Percentiles rank a stretch among this genome's conserved stretches.
These are phyloP conservation scores for Penicillium sp. DNA, from an alignment of 2,329 filamentous ascomycete genomes.

Conservation along the genomic window DNA sequence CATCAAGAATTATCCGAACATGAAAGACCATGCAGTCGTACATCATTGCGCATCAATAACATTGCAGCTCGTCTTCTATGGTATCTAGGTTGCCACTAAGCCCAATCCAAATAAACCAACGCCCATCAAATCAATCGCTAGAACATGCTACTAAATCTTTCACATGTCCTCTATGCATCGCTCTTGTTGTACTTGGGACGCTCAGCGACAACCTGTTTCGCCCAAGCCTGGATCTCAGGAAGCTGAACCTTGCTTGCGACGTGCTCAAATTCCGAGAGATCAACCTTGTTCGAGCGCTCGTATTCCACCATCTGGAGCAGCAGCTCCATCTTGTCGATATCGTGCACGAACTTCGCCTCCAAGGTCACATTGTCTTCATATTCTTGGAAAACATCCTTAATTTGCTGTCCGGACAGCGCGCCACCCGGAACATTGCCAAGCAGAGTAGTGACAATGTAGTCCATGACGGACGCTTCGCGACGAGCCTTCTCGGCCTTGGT, in stretches of 20 bases:
- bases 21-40: neutral
- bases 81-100: constrained; percentile 13
- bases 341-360: constrained; percentile 89
- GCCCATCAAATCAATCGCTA: constrained; percentile 4
- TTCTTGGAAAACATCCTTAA: constrained; percentile 85
- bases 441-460: constrained; percentile 74
- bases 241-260: constrained; percentile 73
- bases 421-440: constrained; percentile 76
- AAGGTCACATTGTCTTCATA: constrained; percentile 85
- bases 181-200: constrained; percentile 53
- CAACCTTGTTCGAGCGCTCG: constrained; percentile 70
- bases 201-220: constrained; percentile 72
- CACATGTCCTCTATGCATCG: constrained; percentile 1
- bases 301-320: constrained; percentile 96
- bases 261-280: constrained; percentile 83
- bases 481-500: constrained; percentile 84
- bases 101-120: constrained; percentile 8
- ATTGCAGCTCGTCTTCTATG: constrained; percentile 13
- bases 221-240: constrained; percentile 79
- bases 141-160: neutral
- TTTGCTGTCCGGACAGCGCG: constrained; percentile 61
- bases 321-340: constrained; percentile 96
- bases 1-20: neutral
- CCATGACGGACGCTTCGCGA: constrained; percentile 86
- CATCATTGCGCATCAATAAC: constrained; percentile 17